Evolutionary conservation across 768 basidiomycete genomes (phyloP).

Genomic region (Tricholoma sp.): DNA sequence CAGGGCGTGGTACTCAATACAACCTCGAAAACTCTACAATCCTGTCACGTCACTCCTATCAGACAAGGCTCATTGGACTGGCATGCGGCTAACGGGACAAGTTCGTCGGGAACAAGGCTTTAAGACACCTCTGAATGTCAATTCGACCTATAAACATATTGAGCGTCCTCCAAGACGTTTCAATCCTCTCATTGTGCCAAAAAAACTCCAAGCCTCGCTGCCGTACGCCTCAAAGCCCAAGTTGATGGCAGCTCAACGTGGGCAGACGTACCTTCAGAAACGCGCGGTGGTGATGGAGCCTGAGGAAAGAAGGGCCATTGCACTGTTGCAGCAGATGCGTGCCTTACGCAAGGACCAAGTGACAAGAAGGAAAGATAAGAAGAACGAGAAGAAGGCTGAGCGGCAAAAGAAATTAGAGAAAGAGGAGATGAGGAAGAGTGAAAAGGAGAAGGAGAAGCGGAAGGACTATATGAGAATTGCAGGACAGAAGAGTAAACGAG

Average conservation of each 20-base stretch:
- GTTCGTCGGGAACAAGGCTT: constrained; percentile 82
- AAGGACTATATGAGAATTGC: constrained; percentile 70
- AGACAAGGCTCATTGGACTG: constrained; percentile 79
- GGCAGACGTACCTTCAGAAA: constrained; percentile 86
- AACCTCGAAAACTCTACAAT: constrained; percentile 95
- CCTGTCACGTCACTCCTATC: constrained; percentile 88
- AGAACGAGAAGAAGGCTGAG: constrained; percentile 67
- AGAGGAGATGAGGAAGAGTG: constrained; percentile 52
- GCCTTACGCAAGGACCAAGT: constrained; percentile 90
- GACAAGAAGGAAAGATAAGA: constrained; percentile 73
- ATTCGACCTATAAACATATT: constrained; percentile 86
- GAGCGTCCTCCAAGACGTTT: constrained; percentile 80
- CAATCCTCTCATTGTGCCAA: constrained; percentile 84
- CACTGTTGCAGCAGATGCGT: constrained; percentile 89
- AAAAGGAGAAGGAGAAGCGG: constrained; percentile 72
- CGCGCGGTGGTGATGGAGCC: constrained; percentile 94
- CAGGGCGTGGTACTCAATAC: constrained; percentile 95
- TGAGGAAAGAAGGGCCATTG: constrained; percentile 90
- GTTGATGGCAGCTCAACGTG: constrained; percentile 66
- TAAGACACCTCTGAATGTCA: constrained; percentile 73
- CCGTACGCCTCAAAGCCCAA: constrained; percentile 94
- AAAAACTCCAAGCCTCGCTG: constrained; percentile 83
- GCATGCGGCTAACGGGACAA: constrained; percentile 95
- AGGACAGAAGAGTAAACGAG: constrained; percentile 69
- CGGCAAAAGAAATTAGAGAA: constrained; percentile 71